Base-by-base conservation (phyloP, 169 alveolate species). In the Miamiensis avidus region DNA sequence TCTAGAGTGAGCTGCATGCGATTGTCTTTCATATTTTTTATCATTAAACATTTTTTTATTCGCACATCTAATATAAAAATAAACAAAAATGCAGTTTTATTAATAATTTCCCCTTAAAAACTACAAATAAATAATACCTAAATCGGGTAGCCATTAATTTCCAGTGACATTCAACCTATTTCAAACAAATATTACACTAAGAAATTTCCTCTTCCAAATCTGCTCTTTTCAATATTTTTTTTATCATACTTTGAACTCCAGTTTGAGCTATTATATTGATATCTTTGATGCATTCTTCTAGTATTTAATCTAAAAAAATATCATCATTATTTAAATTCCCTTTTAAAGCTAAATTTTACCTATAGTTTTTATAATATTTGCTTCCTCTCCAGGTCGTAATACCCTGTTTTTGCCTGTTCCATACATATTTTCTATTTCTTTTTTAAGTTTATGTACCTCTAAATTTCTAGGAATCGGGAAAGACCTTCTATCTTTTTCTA, bases 371-470 rank as follows among this genome's bases (percentile, higher is more conserved):
- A 84, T 76, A 0, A 84, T 32, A 30, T 64, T 65, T n/a, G 89
- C 89, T 72, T 84, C 89, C 77, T 84, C 89, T 1, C 89, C 84
- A 15, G 89, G 89, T 74, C 89, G 49, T 28, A 84, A 78, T 31
- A 81, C 65, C 64, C 85, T 84, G 29, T 77, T 78, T 78, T 84
- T 84, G 0, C 89, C 89, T 31, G 76, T 34, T 27, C 89, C 89
- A 78, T 84, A 84, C 28, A 84, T 32, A 20, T 69, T 49, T 30
- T 84, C 77, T 4, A 69, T 27, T 78, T 76, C 89, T 29, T 77
- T 34, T 6, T 31, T 74, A 11, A 84, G 65, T 65, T 65, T 65
- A 33, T 84, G 78, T 75, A 77, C 29, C 27, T 69, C 65, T n/a
- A 84, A 31, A 15, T 79, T 76, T 76, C 83, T 78, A 29, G 89